A percentile compares a stretch with the other conserved stretches of the same genome.
Evolutionary conservation across 164 flowering plant genomes (phyloP).

Genomic region (Piper betle): DNA sequence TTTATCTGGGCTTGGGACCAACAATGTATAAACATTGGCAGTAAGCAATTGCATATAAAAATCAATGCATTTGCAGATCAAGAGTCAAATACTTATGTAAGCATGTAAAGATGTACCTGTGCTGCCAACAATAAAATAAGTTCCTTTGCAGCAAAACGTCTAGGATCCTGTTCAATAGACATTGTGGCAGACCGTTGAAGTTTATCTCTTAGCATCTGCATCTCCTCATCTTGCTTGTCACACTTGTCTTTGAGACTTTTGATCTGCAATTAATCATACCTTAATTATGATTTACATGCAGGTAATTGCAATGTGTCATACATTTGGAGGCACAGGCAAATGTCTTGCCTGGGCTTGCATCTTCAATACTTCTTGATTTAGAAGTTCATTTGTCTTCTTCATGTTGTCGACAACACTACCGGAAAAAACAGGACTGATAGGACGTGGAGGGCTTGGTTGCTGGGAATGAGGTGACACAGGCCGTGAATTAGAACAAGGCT

Average conservation of each 20-base stretch:
- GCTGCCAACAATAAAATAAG: constrained; percentile 30
- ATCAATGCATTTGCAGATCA: background rate
- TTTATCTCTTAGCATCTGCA: constrained; percentile 31
- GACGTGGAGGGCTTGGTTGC: constrained; percentile 65
- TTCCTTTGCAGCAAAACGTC: constrained; percentile 31
- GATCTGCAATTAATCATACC: constrained; percentile 24
- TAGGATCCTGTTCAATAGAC: constrained; percentile 42
- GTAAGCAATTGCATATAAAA: too few species aligned
- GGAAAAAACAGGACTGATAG: constrained; percentile 43
- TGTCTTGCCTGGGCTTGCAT: constrained; percentile 46
- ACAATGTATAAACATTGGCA: too few species aligned
- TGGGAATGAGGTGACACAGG: constrained; percentile 60
- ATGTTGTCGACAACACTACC: constrained; percentile 59
- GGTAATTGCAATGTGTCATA: too few species aligned
- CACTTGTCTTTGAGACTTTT: constrained; percentile 47
- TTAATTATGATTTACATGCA: too few species aligned
- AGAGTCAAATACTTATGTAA: background rate
- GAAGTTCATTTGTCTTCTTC: constrained; percentile 52
- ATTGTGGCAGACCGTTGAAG: constrained; percentile 31
- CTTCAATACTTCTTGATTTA: constrained; percentile 61
- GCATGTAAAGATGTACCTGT: constrained; percentile 35
- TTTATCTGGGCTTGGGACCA: too few species aligned
- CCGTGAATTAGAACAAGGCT: constrained; percentile 32
- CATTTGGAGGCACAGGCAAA: too few species aligned
- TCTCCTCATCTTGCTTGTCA: constrained; percentile 46